phyloP scores from a whole-genome alignment of 2,329 filamentous ascomycete species.

The Arthrobotrys megalospora region DNA sequence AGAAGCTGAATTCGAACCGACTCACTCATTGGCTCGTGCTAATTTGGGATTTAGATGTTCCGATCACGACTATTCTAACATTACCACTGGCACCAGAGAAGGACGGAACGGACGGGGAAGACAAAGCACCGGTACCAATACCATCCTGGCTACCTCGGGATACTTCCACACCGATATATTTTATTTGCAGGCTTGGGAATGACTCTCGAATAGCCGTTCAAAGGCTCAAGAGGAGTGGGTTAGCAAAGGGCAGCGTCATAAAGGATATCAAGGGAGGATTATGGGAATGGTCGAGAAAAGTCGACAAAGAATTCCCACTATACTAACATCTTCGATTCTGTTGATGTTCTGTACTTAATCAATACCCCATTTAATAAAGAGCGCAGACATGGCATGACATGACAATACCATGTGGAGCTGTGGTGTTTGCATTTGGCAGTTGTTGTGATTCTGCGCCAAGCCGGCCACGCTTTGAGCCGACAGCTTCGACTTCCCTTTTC shows the following conservation, averaged over 20 bases:
- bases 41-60: conserved; percentile 40
- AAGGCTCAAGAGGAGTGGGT: conserved; percentile 74
- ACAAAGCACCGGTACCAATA: conserved; percentile 22
- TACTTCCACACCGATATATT: conserved; percentile 73
- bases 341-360: neutral
- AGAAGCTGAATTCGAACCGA: neutral
- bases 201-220: conserved; percentile 81
- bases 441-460: conserved; percentile 37
- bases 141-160: conserved; percentile 68
- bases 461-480: conserved; percentile 42
- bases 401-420: neutral
- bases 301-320: conserved; percentile 75
- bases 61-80: conserved; percentile 54
- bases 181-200: conserved; percentile 82
- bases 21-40: conserved; percentile 21
- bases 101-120: conserved; percentile 23
- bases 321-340: conserved; percentile 67
- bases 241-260: conserved; percentile 73
- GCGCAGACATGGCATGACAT: neutral
- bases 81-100: conserved; percentile 25
- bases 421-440: conserved; percentile 16
- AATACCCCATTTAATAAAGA: neutral
- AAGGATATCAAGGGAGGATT: conserved; percentile 81
- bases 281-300: conserved; percentile 78
- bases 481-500: conserved; percentile 32